Evolutionary conservation across 2,329 filamentous ascomycete genomes (phyloP), one percentile per base, ranked within the genome.

Genomic region (Arthroderma uncinatum): DNA sequence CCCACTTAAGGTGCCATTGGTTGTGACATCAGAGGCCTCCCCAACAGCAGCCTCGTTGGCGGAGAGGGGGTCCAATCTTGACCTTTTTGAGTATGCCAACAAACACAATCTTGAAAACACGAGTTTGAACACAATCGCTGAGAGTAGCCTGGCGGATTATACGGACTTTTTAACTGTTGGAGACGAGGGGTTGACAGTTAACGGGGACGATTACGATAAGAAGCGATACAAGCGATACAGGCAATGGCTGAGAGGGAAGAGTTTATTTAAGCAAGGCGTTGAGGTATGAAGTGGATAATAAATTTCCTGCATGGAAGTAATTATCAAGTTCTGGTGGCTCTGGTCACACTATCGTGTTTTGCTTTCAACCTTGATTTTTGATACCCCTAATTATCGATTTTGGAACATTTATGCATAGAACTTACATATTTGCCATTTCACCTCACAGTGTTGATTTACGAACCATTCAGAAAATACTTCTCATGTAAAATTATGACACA

Each of bases 191-290:
- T 74, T 98, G 55, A 94, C 89, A 1, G 92, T 97, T 12, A 85
- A 84, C 1, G 85, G 91, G 47, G 91, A 94, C 66, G 93, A 97
- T 70, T 79, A 84, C 48, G 79, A 81, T 40, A 97, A 95, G 80
- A 96, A 97, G 79, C 79, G 93, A 64, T 98, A 98, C 72, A 97
- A 95, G 74, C 88, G 91, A 8, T 98, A 98, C 73, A 78, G 85
- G 66, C 94, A 96, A 73, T 98, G 93, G 92, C 77, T 98, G 67
- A 81, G 84, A 61, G 92, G 92, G 16, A 97, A 96, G 76, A 95
- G 89, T 65, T 80, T 97, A 66, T 97, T 97, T 71, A 97, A 97
- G 73, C 91, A 96, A 77, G 82, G 85, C 48, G 77, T 79, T 62
- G 77, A 79, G 66, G 44, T 66, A 12, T 74, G 61, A 67, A n/a